These are phyloP conservation scores for Turnera subulata DNA, from an alignment of 345 rosid genomes.

Conservation along the genomic window DNA sequence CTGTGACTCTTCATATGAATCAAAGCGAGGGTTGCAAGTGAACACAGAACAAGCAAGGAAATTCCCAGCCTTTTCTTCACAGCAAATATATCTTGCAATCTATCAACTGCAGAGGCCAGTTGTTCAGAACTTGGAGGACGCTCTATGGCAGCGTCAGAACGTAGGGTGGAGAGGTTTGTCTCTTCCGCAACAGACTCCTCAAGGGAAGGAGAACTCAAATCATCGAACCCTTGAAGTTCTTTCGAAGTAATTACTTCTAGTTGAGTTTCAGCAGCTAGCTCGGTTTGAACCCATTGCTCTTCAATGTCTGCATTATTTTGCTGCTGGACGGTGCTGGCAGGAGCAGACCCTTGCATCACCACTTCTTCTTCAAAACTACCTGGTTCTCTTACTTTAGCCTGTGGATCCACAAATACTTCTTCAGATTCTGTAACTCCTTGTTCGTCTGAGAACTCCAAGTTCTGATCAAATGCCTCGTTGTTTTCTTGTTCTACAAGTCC, in stretches of 20 bases:
- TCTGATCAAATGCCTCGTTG: constrained; percentile 5
- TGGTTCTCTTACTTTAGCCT: no score
- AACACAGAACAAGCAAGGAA: constrained; percentile 31
- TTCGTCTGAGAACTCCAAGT: constrained; percentile 21
- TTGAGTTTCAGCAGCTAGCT: constrained; percentile 5
- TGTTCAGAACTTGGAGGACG: constrained; percentile 16
- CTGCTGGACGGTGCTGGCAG: neutral
- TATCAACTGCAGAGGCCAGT: neutral
- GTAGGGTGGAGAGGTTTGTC: constrained; percentile 1
- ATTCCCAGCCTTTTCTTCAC: constrained; percentile 9
- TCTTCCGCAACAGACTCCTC: constrained; percentile 8
- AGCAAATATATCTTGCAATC: constrained; percentile 11
- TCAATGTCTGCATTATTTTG: neutral
- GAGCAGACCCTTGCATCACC: no score
- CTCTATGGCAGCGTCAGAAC: constrained; percentile 12
- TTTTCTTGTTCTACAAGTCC: neutral
- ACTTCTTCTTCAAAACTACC: no score
- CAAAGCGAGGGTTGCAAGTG: constrained; percentile 34
- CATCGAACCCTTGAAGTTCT: constrained; percentile 10
- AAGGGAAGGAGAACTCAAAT: constrained; percentile 2
- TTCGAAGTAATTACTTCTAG: neutral
- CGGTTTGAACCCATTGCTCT: constrained; percentile 2
- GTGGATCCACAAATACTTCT: no score
- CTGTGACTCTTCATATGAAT: constrained; percentile 26
- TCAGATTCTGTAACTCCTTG: constrained; percentile 9